phyloP scores from a whole-genome alignment of 2,329 filamentous ascomycete genomes.

The Ceratocystiopsis sp. region DNA sequence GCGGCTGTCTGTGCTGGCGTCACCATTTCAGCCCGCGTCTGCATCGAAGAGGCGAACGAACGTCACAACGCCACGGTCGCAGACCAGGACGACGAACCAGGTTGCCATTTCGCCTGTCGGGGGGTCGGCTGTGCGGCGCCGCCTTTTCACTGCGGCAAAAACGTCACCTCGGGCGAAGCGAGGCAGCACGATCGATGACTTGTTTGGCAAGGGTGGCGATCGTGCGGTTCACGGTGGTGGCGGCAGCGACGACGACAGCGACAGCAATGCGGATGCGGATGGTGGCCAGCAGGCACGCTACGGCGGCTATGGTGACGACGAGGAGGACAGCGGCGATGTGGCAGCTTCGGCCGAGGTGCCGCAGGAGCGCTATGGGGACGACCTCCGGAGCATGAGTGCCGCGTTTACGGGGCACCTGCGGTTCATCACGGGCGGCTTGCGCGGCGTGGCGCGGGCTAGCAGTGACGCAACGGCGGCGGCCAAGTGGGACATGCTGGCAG shows the following conservation, averaged over 20 bases:
- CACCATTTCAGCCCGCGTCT: slow-evolving; percentile 9
- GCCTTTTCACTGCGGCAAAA: too few relatives aligned
- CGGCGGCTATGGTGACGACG: neutral
- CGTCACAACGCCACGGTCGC: slow-evolving; percentile 1
- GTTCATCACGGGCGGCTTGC: slow-evolving; percentile 58
- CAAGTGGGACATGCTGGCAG: slow-evolving; percentile 67
- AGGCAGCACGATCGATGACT: too few relatives aligned
- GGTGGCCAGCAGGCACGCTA: neutral
- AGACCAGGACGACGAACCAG: too few relatives aligned
- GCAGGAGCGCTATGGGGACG: slow-evolving; percentile 26
- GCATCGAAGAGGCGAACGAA: too few relatives aligned
- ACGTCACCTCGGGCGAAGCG: too few relatives aligned
- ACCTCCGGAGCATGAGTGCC: slow-evolving; percentile 37
- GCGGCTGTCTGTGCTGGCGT: slow-evolving; percentile 19
- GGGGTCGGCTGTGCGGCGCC: too few relatives aligned
- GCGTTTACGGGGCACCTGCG: slow-evolving; percentile 49
- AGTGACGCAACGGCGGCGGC: slow-evolving; percentile 34
- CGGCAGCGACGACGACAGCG: neutral
- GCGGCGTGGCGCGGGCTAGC: slow-evolving; percentile 58
- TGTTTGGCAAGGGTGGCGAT: slow-evolving; percentile 5
- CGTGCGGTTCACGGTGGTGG: slow-evolving; percentile 5
- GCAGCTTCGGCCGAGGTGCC: slow-evolving; percentile 13
- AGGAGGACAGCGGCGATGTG: slow-evolving; percentile 15
- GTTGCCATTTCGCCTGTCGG: too few relatives aligned
- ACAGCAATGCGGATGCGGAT: neutral